These are phyloP conservation scores for Adansonia rubrostipa DNA, from an alignment of 441 rosid species.

Conservation along the genomic window DNA sequence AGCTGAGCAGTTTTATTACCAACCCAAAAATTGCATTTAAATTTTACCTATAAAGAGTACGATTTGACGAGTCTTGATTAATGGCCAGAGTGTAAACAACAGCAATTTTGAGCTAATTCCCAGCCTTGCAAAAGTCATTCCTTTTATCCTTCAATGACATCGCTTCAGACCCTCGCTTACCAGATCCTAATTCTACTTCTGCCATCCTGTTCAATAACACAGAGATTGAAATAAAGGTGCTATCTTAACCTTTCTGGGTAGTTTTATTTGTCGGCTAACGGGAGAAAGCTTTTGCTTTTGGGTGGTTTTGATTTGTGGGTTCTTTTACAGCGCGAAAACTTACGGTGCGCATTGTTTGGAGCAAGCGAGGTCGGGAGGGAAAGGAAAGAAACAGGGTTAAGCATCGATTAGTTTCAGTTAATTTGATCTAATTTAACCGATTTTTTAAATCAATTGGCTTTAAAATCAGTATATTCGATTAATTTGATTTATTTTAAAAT, in stretches of 20 bases:
- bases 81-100: constrained; percentile 96
- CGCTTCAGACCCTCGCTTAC: constrained; percentile 40
- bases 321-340: too few relatives aligned
- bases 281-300: background rate
- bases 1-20: constrained; percentile 1
- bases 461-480: too few relatives aligned
- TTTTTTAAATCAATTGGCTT: too few relatives aligned
- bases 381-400: too few relatives aligned
- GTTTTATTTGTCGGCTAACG: constrained; percentile 13
- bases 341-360: too few relatives aligned
- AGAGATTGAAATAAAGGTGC: too few relatives aligned
- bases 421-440: too few relatives aligned
- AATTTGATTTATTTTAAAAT: too few relatives aligned
- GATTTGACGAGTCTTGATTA: constrained; percentile 89
- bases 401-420: too few relatives aligned
- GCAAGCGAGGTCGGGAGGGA: too few relatives aligned
- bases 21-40: constrained; percentile 28
- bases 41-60: constrained; percentile 80
- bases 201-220: background rate
- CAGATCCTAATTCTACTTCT: constrained; percentile 12
- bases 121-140: constrained; percentile 91
- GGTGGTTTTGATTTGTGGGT: too few relatives aligned
- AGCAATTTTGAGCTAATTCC: constrained; percentile 94
- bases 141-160: constrained; percentile 83
- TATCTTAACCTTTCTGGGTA: too few relatives aligned